phyloP scores from a whole-genome alignment of 192 early-diverging fungal species.

The Lobosporangium transversale region DNA sequence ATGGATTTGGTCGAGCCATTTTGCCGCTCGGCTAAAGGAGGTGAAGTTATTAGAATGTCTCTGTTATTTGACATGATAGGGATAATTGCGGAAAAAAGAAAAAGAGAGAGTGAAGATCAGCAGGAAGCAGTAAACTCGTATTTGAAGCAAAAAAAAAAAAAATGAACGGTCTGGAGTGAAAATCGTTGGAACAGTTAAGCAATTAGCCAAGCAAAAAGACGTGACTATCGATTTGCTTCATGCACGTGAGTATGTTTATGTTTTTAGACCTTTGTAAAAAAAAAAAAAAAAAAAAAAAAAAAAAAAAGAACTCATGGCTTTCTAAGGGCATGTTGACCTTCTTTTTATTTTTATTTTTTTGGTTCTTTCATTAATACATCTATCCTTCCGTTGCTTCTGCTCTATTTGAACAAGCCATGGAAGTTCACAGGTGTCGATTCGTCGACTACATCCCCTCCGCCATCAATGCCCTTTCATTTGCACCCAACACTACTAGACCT shows the following conservation, averaged over 20 bases:
- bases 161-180: too few species aligned
- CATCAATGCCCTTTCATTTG: constrained; percentile 84
- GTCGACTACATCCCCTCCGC: constrained; percentile 86
- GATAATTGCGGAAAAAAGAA: not conserved
- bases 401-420: constrained; percentile 56
- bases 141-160: too few species aligned
- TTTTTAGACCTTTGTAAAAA: not conserved
- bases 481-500: constrained; percentile 64
- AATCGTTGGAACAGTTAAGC: too few species aligned
- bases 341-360: not conserved
- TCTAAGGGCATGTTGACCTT: not conserved
- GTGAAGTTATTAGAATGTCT: too few species aligned
- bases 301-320: not conserved
- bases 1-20: not conserved
- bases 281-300: constrained; percentile 25
- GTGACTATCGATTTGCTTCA: constrained; percentile 27
- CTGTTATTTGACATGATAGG: not conserved
- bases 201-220: too few species aligned
- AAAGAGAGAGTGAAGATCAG: not conserved
- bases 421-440: constrained; percentile 88
- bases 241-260: too few species aligned
- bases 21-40: constrained; percentile 28
- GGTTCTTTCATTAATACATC: not conserved
- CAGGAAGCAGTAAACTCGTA: too few species aligned
- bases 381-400: not conserved